Evolutionary conservation across 2,329 filamentous ascomycete species (phyloP).

Genomic region (Fusarium nodosum): DNA sequence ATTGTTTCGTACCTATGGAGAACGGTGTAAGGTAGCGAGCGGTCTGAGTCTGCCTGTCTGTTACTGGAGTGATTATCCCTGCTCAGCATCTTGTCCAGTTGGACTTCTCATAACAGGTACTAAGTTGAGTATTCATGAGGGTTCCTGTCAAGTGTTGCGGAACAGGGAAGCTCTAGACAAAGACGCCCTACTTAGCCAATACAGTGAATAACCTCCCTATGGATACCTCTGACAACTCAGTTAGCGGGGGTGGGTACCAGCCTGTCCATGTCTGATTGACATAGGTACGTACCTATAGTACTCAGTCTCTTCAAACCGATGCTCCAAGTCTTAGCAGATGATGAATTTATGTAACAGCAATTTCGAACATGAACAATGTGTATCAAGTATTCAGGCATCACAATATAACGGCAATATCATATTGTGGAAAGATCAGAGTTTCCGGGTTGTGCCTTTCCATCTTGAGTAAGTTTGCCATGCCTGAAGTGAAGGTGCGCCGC

Average conservation of each 20-base stretch:
- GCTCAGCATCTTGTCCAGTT: not conserved
- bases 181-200: not conserved
- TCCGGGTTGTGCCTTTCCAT: conserved; percentile 1
- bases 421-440: not conserved
- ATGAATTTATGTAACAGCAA: not conserved
- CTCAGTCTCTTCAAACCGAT: not conserved
- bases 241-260: conserved; percentile 38
- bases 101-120: conserved; percentile 14
- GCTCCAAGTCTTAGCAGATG: not conserved
- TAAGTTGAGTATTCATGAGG: conserved; percentile 1
- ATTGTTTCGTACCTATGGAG: not conserved
- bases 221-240: not conserved
- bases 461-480: conserved; percentile 11
- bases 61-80: not conserved
- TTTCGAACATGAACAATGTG: not conserved
- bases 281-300: too few species aligned
- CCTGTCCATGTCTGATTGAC: too few species aligned
- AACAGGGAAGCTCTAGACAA: conserved; percentile 4
- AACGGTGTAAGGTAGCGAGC: conserved; percentile 5
- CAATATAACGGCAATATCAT: not conserved
- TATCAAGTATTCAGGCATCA: not conserved
- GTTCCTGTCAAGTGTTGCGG: conserved; percentile 1
- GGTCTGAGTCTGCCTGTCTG: conserved; percentile 20
- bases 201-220: conserved; percentile 16
- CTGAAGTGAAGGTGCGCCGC: conserved; percentile 10